Evolutionary conservation across 805 yeast species (phyloP).

Genomic region (Clavispora fructus): DNA sequence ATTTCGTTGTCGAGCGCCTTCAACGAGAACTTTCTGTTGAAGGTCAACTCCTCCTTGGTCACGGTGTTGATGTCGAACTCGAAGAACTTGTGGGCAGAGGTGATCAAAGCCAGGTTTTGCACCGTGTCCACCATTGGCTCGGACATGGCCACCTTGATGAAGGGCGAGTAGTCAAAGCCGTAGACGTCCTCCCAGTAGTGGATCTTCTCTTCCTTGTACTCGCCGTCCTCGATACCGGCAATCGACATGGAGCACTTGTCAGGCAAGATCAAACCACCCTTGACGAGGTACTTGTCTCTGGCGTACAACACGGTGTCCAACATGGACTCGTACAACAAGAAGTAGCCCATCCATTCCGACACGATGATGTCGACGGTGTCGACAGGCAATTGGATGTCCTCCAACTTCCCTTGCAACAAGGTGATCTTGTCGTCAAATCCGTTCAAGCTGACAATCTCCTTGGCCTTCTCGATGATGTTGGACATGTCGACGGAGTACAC

Average conservation of each 20-base stretch:
- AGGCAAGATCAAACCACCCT: constrained; percentile 90
- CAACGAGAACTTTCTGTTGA: constrained; percentile 62
- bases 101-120: constrained; percentile 63
- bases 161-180: constrained; percentile 94
- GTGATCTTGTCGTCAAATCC: constrained; percentile 86
- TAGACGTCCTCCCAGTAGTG: constrained; percentile 95
- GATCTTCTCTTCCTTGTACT: constrained; percentile 86
- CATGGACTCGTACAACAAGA: constrained; percentile 94
- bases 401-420: constrained; percentile 85
- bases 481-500: constrained; percentile 98
- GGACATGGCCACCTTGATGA: constrained; percentile 75
- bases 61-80: constrained; percentile 90
- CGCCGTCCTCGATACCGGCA: constrained; percentile 90
- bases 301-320: constrained; percentile 93
- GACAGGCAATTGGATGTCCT: constrained; percentile 83
- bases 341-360: constrained; percentile 99
- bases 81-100: constrained; percentile 66
- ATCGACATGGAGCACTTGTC: constrained; percentile 86
- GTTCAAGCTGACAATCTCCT: constrained; percentile 74
- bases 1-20: constrained; percentile 73
- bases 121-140: constrained; percentile 98
- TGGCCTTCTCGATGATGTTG: constrained; percentile 94
- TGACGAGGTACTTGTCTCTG: constrained; percentile 77
- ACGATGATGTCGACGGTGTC: constrained; percentile 90
- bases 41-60: constrained; percentile 73